Evolutionary conservation across 2,329 filamentous ascomycete species (phyloP).

Genomic region (Ambrosiella cleistominuta): DNA sequence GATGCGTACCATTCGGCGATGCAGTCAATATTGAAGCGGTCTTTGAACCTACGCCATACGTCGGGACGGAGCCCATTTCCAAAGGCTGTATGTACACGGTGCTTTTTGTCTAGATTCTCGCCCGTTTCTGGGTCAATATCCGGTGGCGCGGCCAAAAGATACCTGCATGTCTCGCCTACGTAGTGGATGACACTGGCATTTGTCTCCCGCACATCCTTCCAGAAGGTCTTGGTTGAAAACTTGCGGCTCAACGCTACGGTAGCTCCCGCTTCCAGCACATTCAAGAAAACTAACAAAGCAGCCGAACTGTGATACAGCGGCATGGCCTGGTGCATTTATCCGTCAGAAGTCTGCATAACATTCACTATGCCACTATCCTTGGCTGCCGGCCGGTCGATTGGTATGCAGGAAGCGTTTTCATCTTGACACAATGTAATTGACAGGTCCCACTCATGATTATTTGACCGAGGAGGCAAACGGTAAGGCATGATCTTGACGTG

Average conservation of each 20-base stretch:
- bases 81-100: constrained; percentile 57
- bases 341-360: neutral
- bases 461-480: too few relatives aligned
- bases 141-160: constrained; percentile 52
- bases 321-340: constrained; percentile 43
- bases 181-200: constrained; percentile 68
- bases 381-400: neutral
- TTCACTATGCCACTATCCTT: neutral
- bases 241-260: constrained; percentile 58
- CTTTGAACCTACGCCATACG: constrained; percentile 69
- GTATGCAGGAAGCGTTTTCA: neutral
- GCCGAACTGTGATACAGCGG: constrained; percentile 78
- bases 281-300: constrained; percentile 47
- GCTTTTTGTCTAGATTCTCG: constrained; percentile 51
- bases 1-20: constrained; percentile 70
- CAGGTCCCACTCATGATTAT: neutral
- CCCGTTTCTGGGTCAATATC: constrained; percentile 45
- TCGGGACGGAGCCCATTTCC: constrained; percentile 77
- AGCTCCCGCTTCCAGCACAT: constrained; percentile 40
- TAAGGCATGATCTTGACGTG: too few relatives aligned
- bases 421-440: neutral
- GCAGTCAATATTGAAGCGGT: constrained; percentile 56
- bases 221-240: constrained; percentile 64
- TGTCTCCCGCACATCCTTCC: constrained; percentile 53
- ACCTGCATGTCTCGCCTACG: constrained; percentile 74